phyloP scores from a whole-genome alignment of 2,329 filamentous ascomycete species.

The Trichoderma citrinoviride region DNA sequence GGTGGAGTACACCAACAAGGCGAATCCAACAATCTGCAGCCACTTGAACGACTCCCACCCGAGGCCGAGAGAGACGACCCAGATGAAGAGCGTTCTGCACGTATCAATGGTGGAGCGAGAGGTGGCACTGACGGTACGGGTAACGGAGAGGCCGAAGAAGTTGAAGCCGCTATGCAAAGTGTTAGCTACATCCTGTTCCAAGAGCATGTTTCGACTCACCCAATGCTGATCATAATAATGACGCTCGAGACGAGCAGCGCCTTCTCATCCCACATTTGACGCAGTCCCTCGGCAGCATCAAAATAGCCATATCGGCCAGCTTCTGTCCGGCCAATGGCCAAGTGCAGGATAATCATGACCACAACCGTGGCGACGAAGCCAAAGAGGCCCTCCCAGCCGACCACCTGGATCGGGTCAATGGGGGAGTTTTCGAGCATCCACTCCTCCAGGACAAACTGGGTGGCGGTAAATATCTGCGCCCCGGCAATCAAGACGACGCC shows the following conservation, averaged over 20 bases:
- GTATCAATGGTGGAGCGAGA: constrained; percentile 96
- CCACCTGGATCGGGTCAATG: constrained; percentile 80
- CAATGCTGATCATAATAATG: constrained; percentile 96
- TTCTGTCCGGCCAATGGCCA: constrained; percentile 70
- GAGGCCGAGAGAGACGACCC: constrained; percentile 87
- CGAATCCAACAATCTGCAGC: constrained; percentile 89
- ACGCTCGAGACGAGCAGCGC: constrained; percentile 74
- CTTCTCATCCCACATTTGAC: constrained; percentile 70
- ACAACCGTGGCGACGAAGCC: constrained; percentile 77
- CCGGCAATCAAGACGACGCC: constrained; percentile 89
- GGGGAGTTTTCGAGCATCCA: constrained; percentile 70
- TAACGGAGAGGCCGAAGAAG: constrained; percentile 95
- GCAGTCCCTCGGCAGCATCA: constrained; percentile 82
- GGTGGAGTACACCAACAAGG: constrained; percentile 88
- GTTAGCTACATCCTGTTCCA: constrained; percentile 26
- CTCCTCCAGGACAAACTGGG: constrained; percentile 94
- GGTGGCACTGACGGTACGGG: constrained; percentile 83
- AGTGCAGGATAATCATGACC: constrained; percentile 77
- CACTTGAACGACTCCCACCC: constrained; percentile 98
- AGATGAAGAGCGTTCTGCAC: constrained; percentile 95
- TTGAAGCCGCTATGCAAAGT: constrained; percentile 75
- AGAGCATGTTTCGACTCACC: too few species aligned
- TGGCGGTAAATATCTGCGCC: constrained; percentile 94
- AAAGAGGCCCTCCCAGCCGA: constrained; percentile 95
- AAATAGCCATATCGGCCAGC: constrained; percentile 80